Conservation (phyloP, 495 filamentous ascomycete genomes). For the Hypoxylon intermedium region DNA sequence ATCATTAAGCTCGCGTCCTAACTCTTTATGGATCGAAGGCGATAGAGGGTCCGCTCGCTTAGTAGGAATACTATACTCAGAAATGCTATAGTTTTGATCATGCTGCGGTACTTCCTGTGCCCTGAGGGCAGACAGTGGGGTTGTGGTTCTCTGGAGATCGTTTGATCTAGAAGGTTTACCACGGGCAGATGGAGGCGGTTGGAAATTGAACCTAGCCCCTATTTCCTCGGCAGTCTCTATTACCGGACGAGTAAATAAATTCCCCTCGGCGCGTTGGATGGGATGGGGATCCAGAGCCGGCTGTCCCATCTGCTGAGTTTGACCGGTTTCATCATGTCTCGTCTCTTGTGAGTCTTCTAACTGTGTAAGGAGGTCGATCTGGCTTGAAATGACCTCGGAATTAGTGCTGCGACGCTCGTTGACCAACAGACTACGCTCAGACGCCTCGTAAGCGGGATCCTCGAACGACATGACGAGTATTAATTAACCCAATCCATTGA, state of each 20-base stretch:
- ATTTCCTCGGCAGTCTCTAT: conserved; percentile 33
- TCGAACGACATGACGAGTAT: not conserved
- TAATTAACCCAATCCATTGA: not conserved
- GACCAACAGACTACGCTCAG: not conserved
- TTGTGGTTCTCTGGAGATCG: not conserved
- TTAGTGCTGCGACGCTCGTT: not conserved
- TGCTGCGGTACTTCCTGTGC: not conserved
- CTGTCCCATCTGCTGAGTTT: not conserved
- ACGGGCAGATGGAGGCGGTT: conserved; percentile 12
- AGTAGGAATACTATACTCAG: not conserved
- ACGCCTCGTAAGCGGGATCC: not conserved
- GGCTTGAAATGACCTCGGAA: conserved; percentile 3
- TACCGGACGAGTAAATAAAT: conserved; percentile 19
- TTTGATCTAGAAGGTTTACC: not conserved
- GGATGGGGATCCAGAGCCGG: not conserved
- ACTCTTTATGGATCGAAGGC: not conserved
- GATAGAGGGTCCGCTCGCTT: not conserved
- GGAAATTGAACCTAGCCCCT: conserved; percentile 24
- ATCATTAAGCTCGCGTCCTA: not conserved
- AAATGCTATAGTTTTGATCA: not conserved
- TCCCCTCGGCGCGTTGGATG: not conserved
- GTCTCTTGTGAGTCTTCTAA: conserved; percentile 20
- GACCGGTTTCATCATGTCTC: not conserved
- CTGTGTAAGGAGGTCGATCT: conserved; percentile 1
- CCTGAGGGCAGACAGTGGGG: not conserved